Evolutionary conservation across 305 asterid genomes (phyloP).

Genomic region (Salvia sclarea): DNA sequence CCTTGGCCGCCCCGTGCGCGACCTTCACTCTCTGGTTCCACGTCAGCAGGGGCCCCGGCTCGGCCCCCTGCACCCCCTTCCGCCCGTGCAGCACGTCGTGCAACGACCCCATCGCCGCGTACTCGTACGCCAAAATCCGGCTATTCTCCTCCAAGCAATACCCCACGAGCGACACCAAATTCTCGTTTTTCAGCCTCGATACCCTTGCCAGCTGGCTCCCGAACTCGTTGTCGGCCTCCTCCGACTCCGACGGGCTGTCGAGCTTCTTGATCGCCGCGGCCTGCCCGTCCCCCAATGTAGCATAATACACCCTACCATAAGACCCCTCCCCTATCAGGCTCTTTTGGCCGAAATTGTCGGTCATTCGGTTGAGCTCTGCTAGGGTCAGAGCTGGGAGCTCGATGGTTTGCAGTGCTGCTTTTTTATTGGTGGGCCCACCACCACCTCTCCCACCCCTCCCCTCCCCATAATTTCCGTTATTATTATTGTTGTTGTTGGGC

Average conservation of each 20-base stretch:
- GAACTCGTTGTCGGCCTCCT: slow-evolving; percentile 71
- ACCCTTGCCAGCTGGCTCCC: slow-evolving; percentile 57
- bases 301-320: slow-evolving; percentile 75
- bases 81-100: slow-evolving; percentile 78
- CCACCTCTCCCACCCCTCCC: slow-evolving; percentile 61
- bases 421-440: slow-evolving; percentile 68
- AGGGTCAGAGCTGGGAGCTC: slow-evolving; percentile 67
- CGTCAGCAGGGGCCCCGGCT: slow-evolving; percentile 70
- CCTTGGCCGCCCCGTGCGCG: slow-evolving; percentile 75
- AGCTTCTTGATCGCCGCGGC: slow-evolving; percentile 71
- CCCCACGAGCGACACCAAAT: slow-evolving; percentile 66
- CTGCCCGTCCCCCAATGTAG: slow-evolving; percentile 51
- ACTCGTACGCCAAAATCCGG: slow-evolving; percentile 65
- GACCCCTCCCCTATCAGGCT: slow-evolving; percentile 93
- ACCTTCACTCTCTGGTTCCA: slow-evolving; percentile 78
- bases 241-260: slow-evolving; percentile 62
- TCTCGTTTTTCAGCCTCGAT: slow-evolving; percentile 73
- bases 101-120: slow-evolving; percentile 75
- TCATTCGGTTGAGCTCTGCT: slow-evolving; percentile 60
- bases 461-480: slow-evolving; percentile 58
- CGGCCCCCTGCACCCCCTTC: slow-evolving; percentile 64
- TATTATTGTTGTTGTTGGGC: too few relatives aligned
- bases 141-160: slow-evolving; percentile 69
- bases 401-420: too few relatives aligned
- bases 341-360: slow-evolving; percentile 67